Base-by-base conservation (phyloP, 2,329 filamentous ascomycete species). In the Fusarium humuli region DNA sequence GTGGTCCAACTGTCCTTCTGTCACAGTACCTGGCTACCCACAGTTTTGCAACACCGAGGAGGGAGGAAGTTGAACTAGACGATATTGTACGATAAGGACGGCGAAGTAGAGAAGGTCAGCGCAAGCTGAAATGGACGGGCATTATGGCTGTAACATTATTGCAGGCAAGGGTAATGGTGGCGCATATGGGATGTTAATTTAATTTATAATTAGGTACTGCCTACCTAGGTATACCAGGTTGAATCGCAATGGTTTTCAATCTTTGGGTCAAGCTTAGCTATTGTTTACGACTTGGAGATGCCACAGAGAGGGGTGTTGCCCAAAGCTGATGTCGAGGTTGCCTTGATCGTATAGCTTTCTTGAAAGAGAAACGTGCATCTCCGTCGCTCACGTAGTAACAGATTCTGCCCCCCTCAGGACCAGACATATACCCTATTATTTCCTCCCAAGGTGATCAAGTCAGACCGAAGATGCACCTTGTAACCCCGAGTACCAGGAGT, bases 1-100 rank as follows among this genome's bases (percentile, higher is more conserved):
- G 70, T 68, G 61, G 48, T 63, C 42, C 20, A 52, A 67, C 55
- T 70, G 65, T 16, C 65, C 70, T 40, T 73, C 70, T 50, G 32
- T 74, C 14, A 22, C 42, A 16, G 56, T 56, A 18, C 55, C 48
- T 12, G 27, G 30, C 57, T 72, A 72, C 41, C 70, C 70, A 32
- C 61, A 65, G 16, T 47, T 62, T 18, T 71, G 58, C 45, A 25
- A 57, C 7, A 37, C 37, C 7, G 44, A n/a, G 18, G 30, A 57
- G 18, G 41, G 41, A 53, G 45, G 44, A 61, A n/a, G 22, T 37
- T 48, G 27, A 53, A 45, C 40, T 37, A 37, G 18, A 37, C 6
- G 27, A 20, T 27, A 50, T 37, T 71, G 60, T 66, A 59, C 27
- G 53, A 66, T 54, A 52, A 46, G 37, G 23, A 58, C 27, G 48